These are phyloP conservation scores for Saccharomycopsis fermentans DNA, from an alignment of 805 yeast genomes.

Conservation along the genomic window DNA sequence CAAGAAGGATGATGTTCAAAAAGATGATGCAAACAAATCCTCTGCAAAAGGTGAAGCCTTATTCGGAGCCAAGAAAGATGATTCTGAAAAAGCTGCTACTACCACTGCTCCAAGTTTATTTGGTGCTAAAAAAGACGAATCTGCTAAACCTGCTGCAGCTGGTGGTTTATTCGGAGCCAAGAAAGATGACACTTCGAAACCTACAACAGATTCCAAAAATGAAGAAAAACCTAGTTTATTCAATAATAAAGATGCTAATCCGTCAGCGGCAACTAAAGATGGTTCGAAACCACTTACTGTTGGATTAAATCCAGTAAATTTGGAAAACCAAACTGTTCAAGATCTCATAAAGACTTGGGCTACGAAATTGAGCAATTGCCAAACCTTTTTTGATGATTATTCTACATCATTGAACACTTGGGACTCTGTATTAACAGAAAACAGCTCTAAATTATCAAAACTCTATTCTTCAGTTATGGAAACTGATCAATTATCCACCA, in stretches of 20 bases:
- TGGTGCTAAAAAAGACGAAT: slow-evolving; percentile 8
- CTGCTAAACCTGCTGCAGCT: slow-evolving; percentile 13
- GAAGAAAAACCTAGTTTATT: slow-evolving; percentile 9
- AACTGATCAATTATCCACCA: slow-evolving; percentile 77
- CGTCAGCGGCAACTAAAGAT: slow-evolving; percentile 18
- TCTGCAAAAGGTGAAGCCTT: slow-evolving; percentile 12
- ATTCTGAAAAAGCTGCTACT: slow-evolving; percentile 3
- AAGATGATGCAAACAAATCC: slow-evolving; percentile 19
- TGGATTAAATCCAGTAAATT: slow-evolving; percentile 59
- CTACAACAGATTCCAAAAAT: background rate
- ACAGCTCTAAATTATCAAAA: slow-evolving; percentile 75
- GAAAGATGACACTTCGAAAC: slow-evolving; percentile 21
- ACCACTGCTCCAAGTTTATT: background rate
- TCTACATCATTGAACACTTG: slow-evolving; percentile 68
- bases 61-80: slow-evolving; percentile 14
- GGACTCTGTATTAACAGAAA: slow-evolving; percentile 76
- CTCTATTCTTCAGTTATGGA: slow-evolving; percentile 66
- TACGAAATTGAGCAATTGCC: slow-evolving; percentile 62
- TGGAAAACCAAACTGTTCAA: slow-evolving; percentile 86
- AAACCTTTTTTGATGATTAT: slow-evolving; percentile 64
- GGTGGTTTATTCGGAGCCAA: slow-evolving; percentile 20
- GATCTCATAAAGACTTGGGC: slow-evolving; percentile 93
- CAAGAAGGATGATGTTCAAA: slow-evolving; percentile 18
- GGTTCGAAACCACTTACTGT: slow-evolving; percentile 40
- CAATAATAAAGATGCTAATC: background rate